Evolutionary conservation across 2,329 filamentous ascomycete species (phyloP).

Genomic region (Penicillium janthinellum): DNA sequence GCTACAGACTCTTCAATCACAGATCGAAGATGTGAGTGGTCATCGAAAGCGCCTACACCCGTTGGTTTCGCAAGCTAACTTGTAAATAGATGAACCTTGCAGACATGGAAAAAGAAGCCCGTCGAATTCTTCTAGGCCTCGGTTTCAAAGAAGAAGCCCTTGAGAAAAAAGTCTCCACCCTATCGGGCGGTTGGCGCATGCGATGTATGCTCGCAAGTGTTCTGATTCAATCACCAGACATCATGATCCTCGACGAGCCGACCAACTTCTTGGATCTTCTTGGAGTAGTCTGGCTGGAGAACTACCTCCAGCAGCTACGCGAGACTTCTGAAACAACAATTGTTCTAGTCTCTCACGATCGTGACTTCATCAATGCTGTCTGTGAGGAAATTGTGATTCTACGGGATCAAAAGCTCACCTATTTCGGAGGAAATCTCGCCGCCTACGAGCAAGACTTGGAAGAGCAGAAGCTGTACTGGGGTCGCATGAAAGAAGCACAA

Average conservation of each 20-base stretch:
- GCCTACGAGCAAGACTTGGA: constrained; percentile 70
- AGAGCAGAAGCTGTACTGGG: constrained; percentile 66
- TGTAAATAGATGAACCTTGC: constrained; percentile 54
- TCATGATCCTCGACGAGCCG: constrained; percentile 81
- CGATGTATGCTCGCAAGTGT: constrained; percentile 65
- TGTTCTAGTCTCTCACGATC: constrained; percentile 80
- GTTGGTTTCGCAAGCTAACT: constrained; percentile 12
- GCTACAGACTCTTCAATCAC: constrained; percentile 68
- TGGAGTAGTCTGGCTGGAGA: constrained; percentile 82
- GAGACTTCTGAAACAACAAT: constrained; percentile 63
- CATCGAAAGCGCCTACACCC: neutral
- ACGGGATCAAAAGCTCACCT: constrained; percentile 69
- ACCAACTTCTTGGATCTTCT: constrained; percentile 84
- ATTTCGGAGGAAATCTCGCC: constrained; percentile 74
- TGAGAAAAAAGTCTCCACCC: constrained; percentile 59
- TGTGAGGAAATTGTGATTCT: constrained; percentile 76
- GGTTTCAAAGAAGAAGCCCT: constrained; percentile 69
- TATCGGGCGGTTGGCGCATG: constrained; percentile 80
- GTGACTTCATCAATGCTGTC: constrained; percentile 75
- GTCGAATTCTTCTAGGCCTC: constrained; percentile 67
- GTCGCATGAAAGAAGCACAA: constrained; percentile 77
- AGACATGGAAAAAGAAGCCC: constrained; percentile 66
- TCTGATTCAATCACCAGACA: constrained; percentile 72
- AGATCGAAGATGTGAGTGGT: constrained; percentile 62
- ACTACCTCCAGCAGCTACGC: constrained; percentile 63